A percentile compares a stretch with the other conserved stretches of the same genome.
These are phyloP conservation scores for Cladorrhinum sp. DNA, from an alignment of 2,329 filamentous ascomycete genomes.

Conservation along the genomic window DNA sequence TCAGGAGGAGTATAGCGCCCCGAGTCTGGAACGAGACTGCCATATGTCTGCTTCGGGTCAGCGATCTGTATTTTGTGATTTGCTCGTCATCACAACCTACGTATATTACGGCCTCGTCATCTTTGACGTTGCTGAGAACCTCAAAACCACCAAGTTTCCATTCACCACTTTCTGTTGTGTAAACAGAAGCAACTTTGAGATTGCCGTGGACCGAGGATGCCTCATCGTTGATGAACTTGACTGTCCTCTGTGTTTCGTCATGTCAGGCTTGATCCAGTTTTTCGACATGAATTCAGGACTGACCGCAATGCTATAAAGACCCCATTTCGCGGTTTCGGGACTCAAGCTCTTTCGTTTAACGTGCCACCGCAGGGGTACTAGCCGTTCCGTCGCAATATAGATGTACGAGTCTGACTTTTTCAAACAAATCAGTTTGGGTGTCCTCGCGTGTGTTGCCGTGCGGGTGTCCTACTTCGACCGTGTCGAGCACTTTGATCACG, in stretches of 20 bases:
- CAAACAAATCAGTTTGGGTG: conserved; percentile 18
- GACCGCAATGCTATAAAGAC: conserved; percentile 80
- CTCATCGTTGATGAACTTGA: conserved; percentile 95
- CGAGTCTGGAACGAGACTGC: conserved; percentile 81
- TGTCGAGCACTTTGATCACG: conserved; percentile 90
- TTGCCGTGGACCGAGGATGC: conserved; percentile 88
- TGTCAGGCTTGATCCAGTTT: conserved; percentile 10
- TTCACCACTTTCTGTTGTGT: conserved; percentile 92
- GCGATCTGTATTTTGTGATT: not conserved
- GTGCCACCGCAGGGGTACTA: conserved; percentile 85
- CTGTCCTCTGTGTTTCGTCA: conserved; percentile 61
- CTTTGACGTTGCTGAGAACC: conserved; percentile 88
- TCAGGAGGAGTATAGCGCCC: conserved; percentile 84
- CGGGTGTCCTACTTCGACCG: conserved; percentile 68
- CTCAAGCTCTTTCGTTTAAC: conserved; percentile 83
- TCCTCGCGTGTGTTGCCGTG: not conserved
- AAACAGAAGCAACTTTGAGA: conserved; percentile 81
- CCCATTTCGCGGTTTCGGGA: conserved; percentile 96
- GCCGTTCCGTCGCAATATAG: conserved; percentile 90
- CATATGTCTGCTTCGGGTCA: conserved; percentile 62
- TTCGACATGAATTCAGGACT: conserved; percentile 20
- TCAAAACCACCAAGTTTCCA: conserved; percentile 97
- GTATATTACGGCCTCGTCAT: conserved; percentile 91
- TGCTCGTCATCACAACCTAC: conserved; percentile 38
- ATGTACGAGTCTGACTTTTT: conserved; percentile 85